Evolutionary conservation across 805 yeast genomes (phyloP), one percentile per base, ranked within the genome.

Genomic region (Nakazawaea laoshanensis): DNA sequence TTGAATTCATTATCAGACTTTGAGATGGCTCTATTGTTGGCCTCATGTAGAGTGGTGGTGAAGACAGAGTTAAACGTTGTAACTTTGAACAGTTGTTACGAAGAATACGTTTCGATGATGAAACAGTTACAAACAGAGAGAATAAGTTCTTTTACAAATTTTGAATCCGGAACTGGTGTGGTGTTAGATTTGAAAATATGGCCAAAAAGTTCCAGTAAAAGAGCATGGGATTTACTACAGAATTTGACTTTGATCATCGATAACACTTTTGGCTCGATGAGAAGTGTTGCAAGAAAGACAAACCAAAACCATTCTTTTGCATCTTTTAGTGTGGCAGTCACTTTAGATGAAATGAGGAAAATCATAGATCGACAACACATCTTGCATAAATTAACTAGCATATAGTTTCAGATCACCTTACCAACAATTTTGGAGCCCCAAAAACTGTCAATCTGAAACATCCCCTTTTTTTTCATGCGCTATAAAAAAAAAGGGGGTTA

Each of bases 61-160:
- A 81, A 77, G 44, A 64, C 65, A 19, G 76, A 70, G 14, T 53
- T 72, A 16, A 74, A 63, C 10, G 63, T 65, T n/a, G 67, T 84
- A 13, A 88, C 85, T 50, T 77, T 87, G 54, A 83, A 82, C 43
- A 56, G 86, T 37, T 81, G 78, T 0, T 80, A 77, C 50, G 77
- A 75, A 20, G 97, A 89, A 51, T 89, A 85, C 52, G 47, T 49
- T n/a, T 60, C 57, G 2, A 66, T 77, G 63, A 61, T 75, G 27
- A 66, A 68, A 35, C 40, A 48, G 0, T 53, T 63, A 36, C 67
- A 70, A 36, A 48, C 57, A 4, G 61, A 61, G 33, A 16, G 36
- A 30, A 24, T 43, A 33, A 33, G 59, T 34, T 45, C 53, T 6
- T 42, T 54, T 15, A 36, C 50, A 1, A 45, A 45, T 13, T 37